These are phyloP conservation scores for Oryza meridionalis DNA, from an alignment of 176 grass and related monocot genomes.

Conservation along the genomic window DNA sequence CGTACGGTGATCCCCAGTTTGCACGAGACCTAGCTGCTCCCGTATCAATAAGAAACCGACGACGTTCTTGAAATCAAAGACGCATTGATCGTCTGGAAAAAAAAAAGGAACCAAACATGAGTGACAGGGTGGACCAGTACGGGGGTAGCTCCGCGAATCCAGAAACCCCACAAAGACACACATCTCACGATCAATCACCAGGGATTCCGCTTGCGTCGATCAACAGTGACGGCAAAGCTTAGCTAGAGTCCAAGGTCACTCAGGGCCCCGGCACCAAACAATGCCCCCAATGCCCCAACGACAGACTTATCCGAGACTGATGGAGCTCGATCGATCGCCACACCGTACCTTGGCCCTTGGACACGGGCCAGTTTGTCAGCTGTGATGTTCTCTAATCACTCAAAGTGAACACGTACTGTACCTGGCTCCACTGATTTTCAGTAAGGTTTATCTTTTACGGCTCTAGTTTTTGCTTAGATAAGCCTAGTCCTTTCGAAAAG, in stretches of 20 bases:
- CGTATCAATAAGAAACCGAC: neutral
- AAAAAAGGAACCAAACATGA: conserved; percentile 3
- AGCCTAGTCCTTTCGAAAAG: too few species aligned
- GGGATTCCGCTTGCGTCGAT: neutral
- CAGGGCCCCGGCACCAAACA: conserved; percentile 14
- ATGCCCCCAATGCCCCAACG: conserved; percentile 19
- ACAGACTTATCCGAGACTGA: conserved; percentile 8
- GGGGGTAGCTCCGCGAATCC: conserved; percentile 10
- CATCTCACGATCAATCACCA: neutral
- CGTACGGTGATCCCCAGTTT: neutral
- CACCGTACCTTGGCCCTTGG: neutral
- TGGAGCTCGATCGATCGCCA: neutral
- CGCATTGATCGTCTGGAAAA: neutral
- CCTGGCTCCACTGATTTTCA: neutral
- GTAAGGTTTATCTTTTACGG: neutral
- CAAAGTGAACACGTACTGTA: neutral
- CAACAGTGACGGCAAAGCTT: neutral
- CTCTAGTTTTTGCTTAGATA: neutral
- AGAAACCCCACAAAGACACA: neutral
- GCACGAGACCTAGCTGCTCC: neutral
- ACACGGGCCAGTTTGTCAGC: neutral
- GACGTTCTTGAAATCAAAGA: conserved; percentile 7
- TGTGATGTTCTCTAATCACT: neutral
- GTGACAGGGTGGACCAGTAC: neutral
- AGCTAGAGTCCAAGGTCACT: neutral